A percentile compares a stretch with the other conserved stretches of the same genome.
Conservation (phyloP, 257 asterid species). For the Solanum sparsipilum region DNA sequence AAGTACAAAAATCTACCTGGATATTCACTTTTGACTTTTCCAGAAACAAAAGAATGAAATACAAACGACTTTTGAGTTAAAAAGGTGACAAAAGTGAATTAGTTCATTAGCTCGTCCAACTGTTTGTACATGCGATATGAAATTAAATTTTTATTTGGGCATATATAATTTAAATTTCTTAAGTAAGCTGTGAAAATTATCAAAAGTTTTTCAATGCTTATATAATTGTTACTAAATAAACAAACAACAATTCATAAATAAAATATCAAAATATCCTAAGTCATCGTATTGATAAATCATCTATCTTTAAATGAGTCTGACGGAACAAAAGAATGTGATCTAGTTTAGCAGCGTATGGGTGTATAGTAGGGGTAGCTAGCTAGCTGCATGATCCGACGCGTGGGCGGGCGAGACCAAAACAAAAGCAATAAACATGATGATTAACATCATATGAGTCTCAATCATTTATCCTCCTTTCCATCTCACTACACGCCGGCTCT, state of each 20-base stretch:
- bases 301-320: neutral
- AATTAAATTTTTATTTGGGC: fast-evolving
- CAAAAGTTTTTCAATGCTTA: no score
- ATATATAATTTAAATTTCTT: no score
- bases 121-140: no score
- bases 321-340: neutral
- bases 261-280: fast-evolving
- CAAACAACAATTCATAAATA: no score
- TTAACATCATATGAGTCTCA: neutral
- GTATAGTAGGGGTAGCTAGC: neutral
- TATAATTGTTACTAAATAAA: no score
- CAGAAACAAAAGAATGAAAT: neutral
- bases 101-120: no score
- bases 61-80: neutral
- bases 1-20: neutral
- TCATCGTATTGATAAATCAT: no score
- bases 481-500: neutral
- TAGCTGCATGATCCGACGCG: neutral
- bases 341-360: neutral
- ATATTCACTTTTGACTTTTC: neutral
- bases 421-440: neutral
- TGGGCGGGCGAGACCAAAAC: neutral
- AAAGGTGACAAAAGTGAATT: neutral
- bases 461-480: neutral
- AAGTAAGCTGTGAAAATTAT: no score